Base-by-base conservation (phyloP, 768 basidiomycete species). In the Brasilioporus rufonigricans region DNA sequence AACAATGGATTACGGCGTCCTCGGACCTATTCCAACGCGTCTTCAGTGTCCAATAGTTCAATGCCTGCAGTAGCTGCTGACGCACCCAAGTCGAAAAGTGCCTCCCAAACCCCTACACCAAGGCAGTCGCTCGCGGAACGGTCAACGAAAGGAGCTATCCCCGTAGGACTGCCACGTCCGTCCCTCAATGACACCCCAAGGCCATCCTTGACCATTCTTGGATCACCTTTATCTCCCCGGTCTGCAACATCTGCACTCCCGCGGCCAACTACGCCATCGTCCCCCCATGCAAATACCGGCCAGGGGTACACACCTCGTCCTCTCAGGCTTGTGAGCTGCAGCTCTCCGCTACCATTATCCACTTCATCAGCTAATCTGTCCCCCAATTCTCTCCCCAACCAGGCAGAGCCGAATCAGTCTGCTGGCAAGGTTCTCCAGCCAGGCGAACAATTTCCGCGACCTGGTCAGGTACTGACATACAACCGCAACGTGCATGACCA, bases 401-500 rank as follows among this genome's bases (percentile, higher is more conserved):
- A 52, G 47, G 21, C 38, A 21, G 57, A 58, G 31, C 31, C 24
- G 9, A 65, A 57, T 23, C 65, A 54, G 4, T 38, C 57, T 16
- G 14, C 50, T 2, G 16, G 2, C 27, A 67, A 57, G 44, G 23
- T 12, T 45, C 53, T 55, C 24, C 65, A 62, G 55, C 65, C 66
- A 19, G 58, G 71, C 29, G 53, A 67, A 44, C 68, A 60, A 33
- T 43, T 50, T n/a, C 54, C 62, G 0, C 61, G 64, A 0, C 58
- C 68, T 4, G 65, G 66, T 43, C 62, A 61, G 40, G 48, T 74
- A 18, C 49, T 71, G 53, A 52, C 53, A 6, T 70, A 73, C 33
- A 74, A 74, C 39, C 59, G 71, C 7, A 73, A 74, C 14, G 32
- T 74, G n/a, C 65, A 67, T 46, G 66, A 73, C 56, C 69, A 69